These are phyloP conservation scores for Pigoraptor vietnamica DNA, from an alignment of 78 protist genomes.

Conservation along the genomic window DNA sequence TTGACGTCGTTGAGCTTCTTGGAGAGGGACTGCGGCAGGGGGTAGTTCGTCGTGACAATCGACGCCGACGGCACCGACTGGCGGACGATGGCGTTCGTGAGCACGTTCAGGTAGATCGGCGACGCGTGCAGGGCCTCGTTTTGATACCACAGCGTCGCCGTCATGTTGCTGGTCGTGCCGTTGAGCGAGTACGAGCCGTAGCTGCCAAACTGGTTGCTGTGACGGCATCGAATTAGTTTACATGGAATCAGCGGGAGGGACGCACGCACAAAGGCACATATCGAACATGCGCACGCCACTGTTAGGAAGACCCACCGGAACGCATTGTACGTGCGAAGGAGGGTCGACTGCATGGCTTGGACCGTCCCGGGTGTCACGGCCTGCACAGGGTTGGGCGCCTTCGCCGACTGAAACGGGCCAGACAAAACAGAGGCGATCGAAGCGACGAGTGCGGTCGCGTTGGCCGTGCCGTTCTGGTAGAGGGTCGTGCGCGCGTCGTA, in stretches of 20 bases:
- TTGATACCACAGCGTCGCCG: background rate
- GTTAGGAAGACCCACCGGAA: no score
- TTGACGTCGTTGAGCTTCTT: background rate
- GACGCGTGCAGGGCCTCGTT: background rate
- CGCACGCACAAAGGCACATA: background rate
- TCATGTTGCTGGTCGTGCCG: background rate
- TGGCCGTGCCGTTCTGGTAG: background rate
- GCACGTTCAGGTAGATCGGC: background rate
- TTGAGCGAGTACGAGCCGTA: background rate
- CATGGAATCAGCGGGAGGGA: background rate
- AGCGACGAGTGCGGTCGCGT: background rate
- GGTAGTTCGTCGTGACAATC: background rate
- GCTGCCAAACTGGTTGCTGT: background rate
- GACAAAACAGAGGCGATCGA: background rate
- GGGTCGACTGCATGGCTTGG: background rate
- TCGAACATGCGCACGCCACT: background rate
- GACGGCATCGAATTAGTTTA: background rate
- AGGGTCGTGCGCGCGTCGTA: background rate
- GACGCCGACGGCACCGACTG: background rate
- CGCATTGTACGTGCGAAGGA: background rate
- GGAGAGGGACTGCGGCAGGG: background rate
- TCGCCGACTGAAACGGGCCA: background rate
- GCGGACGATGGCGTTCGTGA: background rate
- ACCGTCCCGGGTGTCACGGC: background rate
- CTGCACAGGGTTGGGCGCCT: background rate